Base-by-base conservation (phyloP, 2,329 filamentous ascomycete species). In the Colletotrichum nymphaeae region DNA sequence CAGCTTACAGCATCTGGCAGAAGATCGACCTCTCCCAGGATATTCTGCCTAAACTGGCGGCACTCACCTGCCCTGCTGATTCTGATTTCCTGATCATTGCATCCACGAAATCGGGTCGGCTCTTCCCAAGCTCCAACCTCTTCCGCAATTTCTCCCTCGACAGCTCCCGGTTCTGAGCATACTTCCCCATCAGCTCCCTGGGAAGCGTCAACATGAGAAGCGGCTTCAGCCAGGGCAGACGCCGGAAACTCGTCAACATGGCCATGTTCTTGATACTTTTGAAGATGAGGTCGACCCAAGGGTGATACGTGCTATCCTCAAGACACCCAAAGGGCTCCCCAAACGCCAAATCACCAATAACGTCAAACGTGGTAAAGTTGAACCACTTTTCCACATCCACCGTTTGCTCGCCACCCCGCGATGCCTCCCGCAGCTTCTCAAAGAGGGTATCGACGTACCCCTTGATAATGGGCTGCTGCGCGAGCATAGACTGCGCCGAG, bases 391-490 rank as follows among this genome's bases (percentile, higher is more conserved):
- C 74, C 9, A 80, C 69, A 32, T 81, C 72, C 32, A 79, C 32
- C 1, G 58, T 19, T 6, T 8, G 12, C 1, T 22, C 24, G 1
- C 67, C 72, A 1, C 46, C 14, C 0, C 30, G 22, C 2, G 63
- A 75, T 6, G 80, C 75, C 26, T 84, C 81, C 19, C 75, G 77
- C 58, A 87, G 74, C 42, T 78, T 80, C 11, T 76, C 52, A 32
- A 86, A 79, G 49, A 87, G 80, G 7, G 84, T 72, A 52, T 83
- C 78, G 26, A 84, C 81, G 74, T 86, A 84, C 0, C 74, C 70
- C 69, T 79, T 77, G 69, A 87, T 76, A 2, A 77, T 52, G 0
- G 75, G 69, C 63, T 79, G 74, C 62, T 81, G 79, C 0, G 71
- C 74, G 1, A 74, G 14, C 69, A 80, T 68, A 0, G 74, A 53